Base-by-base conservation (phyloP, 1,284 basidiomycete genomes). In the Marasmius fiardii region DNA sequence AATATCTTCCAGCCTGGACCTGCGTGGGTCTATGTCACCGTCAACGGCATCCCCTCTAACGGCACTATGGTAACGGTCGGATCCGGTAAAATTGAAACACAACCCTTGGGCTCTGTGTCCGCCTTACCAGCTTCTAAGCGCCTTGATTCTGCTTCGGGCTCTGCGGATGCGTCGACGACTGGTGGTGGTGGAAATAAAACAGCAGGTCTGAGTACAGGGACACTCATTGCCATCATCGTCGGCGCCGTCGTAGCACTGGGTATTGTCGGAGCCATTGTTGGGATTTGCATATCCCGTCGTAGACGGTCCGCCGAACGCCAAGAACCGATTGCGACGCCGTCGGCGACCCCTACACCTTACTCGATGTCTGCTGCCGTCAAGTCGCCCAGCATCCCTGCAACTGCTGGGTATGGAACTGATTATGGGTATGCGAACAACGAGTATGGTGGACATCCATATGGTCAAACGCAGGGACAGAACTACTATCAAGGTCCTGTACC, bases 1-100 rank as follows among this genome's bases (percentile, higher is more conserved):
- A 83, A 85, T 60, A 68, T 92, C 53, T 76, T 91, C 73, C 81
- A 80, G 34, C 90, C 90, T 10, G 91, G 90, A 2, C 89, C 90
- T 3, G 87, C 81, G 0, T 71, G 91, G 59, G 59, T 90, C 49
- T 92, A 85, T 67, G 83, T 91, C 59, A 82, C 82, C 43, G 76
- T 90, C 56, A 77, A 85, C 58, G 90, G 89, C 48, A 80, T 92
- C 14, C 90, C 90, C 1, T 82, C 80, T 28, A 82, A 83, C 53
- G 90, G 85, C 0, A 75, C 77, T 1, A 78, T 77, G 69, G 76
- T 90, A 59, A 89, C 78, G 61, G 75, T 90, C 26, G 90, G 90
- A 16, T 79, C 74, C 55, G 90, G 89, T 4, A 67, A 79, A 56
- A 74, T 92, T 47, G 88, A 82, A 51, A 69, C 68, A 1, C 88